Base-by-base conservation (phyloP, 2,329 filamentous ascomycete species). In the Magnaporthales sp. region DNA sequence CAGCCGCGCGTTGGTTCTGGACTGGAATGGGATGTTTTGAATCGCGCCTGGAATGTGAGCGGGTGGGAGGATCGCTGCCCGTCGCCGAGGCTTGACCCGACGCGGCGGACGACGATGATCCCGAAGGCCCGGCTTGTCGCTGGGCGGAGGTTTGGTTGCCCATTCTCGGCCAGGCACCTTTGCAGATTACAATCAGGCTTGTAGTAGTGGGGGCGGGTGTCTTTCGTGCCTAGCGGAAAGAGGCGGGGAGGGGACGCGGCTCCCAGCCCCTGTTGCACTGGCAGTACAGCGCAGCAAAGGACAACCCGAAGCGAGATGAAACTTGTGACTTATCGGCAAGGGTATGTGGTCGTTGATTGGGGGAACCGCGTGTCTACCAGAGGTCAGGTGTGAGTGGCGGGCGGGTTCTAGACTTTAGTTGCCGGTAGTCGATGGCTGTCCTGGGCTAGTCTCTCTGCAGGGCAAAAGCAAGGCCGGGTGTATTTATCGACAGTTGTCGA, bases 1-100 rank as follows among this genome's bases (percentile, higher is more conserved):
- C 86, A 71, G 82, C 83, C 68, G 82, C 83, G 70, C 84, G 81
- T 70, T 85, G 83, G 69, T 81, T 79, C 70, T 86, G 84, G 70
- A 84, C 81, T 68, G 84, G 80, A 73, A 85, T 83, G 73, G 84
- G 83, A 72, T 84, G 83, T 76, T 80, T 80, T 70, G 78, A 79
- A 70, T 82, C 80, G 72, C 76, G 77, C 75, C 77, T 80, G 67
- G 71, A 66, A 58, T 66, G 64, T 38, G 56, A 60, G 61, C 71
- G 70, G 64, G 71, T 72, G 26, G 70, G 65, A 56, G 67, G 38
- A 29, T 63, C 67, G 54, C 66, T 69, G 66, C 72, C 72, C 72
- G 75, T 70, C 67, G 68, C 70, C 46, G 74, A 72, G 60, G 70
- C 67, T 46, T 72, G 70, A 67, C 72, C 67, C 56, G 75, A 66